Conservation (phyloP, 768 basidiomycete genomes). For the Boletus patriciae region DNA sequence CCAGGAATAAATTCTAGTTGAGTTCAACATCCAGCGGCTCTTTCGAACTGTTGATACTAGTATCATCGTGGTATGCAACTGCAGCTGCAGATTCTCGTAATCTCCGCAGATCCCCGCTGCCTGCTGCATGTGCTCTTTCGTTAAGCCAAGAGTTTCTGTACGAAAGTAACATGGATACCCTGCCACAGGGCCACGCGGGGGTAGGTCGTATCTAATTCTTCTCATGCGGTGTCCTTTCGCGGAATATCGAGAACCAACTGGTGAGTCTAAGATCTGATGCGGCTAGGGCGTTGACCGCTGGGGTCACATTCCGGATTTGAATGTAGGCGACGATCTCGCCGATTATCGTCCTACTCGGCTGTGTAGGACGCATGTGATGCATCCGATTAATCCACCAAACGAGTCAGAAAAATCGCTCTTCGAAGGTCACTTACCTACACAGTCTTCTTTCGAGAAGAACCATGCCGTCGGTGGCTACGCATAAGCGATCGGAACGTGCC, state of each 20-base stretch:
- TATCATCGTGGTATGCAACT: neutral
- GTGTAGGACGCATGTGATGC: neutral
- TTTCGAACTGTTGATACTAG: no score
- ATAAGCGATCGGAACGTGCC: neutral
- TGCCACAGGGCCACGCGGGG: neutral
- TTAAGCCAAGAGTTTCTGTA: neutral
- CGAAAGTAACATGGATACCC: neutral
- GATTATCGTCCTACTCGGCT: neutral
- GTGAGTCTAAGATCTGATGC: neutral
- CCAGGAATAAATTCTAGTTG: no score
- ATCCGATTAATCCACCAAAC: neutral
- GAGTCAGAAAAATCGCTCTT: neutral
- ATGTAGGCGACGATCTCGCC: neutral
- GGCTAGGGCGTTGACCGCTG: neutral
- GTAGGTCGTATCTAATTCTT: conserved; percentile 3
- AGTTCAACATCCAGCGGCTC: no score
- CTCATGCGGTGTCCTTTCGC: neutral
- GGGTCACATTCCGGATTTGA: neutral
- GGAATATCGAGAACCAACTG: neutral
- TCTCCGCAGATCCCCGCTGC: conserved; percentile 3
- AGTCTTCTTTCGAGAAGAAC: neutral
- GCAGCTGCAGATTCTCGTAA: neutral
- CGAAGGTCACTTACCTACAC: neutral
- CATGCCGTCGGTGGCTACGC: neutral
- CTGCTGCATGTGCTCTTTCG: neutral